These are phyloP conservation scores for Gigaspora rosea DNA, from an alignment of 192 early-diverging fungal genomes.

Conservation along the genomic window DNA sequence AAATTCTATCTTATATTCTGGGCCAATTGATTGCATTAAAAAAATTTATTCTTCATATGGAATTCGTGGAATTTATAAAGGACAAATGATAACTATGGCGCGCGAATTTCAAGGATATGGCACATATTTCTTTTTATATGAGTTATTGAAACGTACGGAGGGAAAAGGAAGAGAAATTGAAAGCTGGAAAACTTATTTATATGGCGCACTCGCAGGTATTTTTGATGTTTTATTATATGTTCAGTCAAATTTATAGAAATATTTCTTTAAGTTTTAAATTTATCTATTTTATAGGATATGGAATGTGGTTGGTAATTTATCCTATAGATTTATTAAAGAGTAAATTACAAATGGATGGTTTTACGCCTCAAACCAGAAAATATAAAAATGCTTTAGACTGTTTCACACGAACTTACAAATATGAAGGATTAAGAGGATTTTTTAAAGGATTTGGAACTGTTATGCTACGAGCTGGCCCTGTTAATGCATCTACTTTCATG, in stretches of 20 bases:
- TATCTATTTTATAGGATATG: constrained; percentile 45
- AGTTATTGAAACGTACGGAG: constrained; percentile 82
- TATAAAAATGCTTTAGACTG: constrained; percentile 82
- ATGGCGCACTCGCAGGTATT: constrained; percentile 86
- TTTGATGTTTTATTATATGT: constrained; percentile 60
- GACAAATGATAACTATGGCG: constrained; percentile 80
- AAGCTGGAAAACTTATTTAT: constrained; percentile 74
- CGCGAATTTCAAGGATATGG: constrained; percentile 94
- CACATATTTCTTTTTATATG: constrained; percentile 92
- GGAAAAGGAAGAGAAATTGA: constrained; percentile 73
- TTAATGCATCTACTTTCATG: constrained; percentile 92
- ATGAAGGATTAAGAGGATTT: constrained; percentile 84
- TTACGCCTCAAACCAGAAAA: constrained; percentile 61
- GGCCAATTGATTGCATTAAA: constrained; percentile 83
- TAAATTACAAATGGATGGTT: constrained; percentile 91
- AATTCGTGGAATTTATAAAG: constrained; percentile 84
- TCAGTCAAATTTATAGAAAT: not conserved
- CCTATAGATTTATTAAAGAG: constrained; percentile 95
- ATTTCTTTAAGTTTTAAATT: not conserved
- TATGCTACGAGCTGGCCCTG: constrained; percentile 91
- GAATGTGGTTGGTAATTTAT: constrained; percentile 80
- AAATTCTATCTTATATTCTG: constrained; percentile 50
- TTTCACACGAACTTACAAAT: constrained; percentile 69
- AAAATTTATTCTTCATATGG: constrained; percentile 80
- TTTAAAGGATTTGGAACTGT: constrained; percentile 84